A percentile compares a stretch with the other conserved stretches of the same genome.
phyloP scores from a whole-genome alignment of 1,139 yeast species.

The Debaryomyces sp. region DNA sequence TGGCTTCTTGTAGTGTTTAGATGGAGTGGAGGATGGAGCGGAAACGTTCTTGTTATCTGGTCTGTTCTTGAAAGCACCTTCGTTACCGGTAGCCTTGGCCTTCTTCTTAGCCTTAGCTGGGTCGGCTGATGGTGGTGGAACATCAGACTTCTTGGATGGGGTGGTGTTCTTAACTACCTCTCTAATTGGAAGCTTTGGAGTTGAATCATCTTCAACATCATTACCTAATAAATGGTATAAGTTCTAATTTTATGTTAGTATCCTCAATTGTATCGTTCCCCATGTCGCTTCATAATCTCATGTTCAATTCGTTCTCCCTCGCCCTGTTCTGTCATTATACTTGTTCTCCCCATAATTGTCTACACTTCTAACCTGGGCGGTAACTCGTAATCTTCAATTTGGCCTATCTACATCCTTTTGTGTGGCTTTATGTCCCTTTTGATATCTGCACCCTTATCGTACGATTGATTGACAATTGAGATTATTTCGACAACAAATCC shows the following conservation, averaged over 20 bases:
- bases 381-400: not conserved
- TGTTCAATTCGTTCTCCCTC: not conserved
- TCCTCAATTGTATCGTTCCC: not conserved
- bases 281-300: not conserved
- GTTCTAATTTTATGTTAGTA: constrained; percentile 37
- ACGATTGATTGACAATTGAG: constrained; percentile 3
- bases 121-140: constrained; percentile 81
- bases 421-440: not conserved
- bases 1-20: constrained; percentile 65
- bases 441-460: constrained; percentile 1
- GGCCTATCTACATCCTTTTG: not conserved
- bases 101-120: constrained; percentile 79
- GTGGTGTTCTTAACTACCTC: constrained; percentile 83
- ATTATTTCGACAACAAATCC: not conserved
- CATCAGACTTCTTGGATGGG: constrained; percentile 87
- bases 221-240: constrained; percentile 59
- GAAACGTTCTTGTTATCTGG: constrained; percentile 70
- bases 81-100: constrained; percentile 79
- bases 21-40: constrained; percentile 55
- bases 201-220: constrained; percentile 73
- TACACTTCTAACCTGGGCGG: not conserved
- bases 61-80: constrained; percentile 83
- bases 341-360: not conserved
- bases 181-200: constrained; percentile 58
- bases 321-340: not conserved